Evolutionary conservation across 1,139 yeast genomes (phyloP).

Genomic region (Blastobotrys niveus): DNA sequence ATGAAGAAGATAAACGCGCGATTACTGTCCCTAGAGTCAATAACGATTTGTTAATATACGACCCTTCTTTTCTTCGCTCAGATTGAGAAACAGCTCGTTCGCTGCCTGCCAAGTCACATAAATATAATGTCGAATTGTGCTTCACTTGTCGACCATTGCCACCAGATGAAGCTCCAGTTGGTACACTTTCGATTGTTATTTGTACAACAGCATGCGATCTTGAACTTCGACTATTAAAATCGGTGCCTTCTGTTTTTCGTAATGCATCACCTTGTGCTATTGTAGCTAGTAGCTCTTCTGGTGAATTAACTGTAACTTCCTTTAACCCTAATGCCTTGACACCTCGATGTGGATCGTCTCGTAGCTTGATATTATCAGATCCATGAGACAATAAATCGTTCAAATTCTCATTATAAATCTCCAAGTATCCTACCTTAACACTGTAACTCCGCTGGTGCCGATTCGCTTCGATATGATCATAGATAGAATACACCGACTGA

Average conservation of each 20-base stretch:
- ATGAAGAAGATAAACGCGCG: slow-evolving; percentile 46
- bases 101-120: slow-evolving; percentile 95
- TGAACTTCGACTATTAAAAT: slow-evolving; percentile 76
- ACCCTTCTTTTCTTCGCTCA: slow-evolving; percentile 86
- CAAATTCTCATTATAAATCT: slow-evolving; percentile 83
- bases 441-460: slow-evolving; percentile 35
- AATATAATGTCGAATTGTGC: slow-evolving; percentile 59
- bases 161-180: slow-evolving; percentile 28
- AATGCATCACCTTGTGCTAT: slow-evolving; percentile 67
- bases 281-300: slow-evolving; percentile 54
- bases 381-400: slow-evolving; percentile 54
- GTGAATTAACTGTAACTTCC: slow-evolving; percentile 51
- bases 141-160: slow-evolving; percentile 36
- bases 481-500: slow-evolving; percentile 63
- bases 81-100: slow-evolving; percentile 80
- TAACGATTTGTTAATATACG: slow-evolving; percentile 83
- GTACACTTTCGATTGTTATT: slow-evolving; percentile 46
- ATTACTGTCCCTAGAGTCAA: slow-evolving; percentile 87
- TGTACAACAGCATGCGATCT: slow-evolving; percentile 91
- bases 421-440: slow-evolving; percentile 67
- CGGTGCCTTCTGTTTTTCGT: slow-evolving; percentile 83
- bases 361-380: slow-evolving; percentile 53
- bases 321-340: slow-evolving; percentile 72
- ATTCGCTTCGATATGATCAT: slow-evolving; percentile 42
- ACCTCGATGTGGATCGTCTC: slow-evolving; percentile 72